Conservation (phyloP, 2,329 filamentous ascomycete species). For the Diaporthe sp. region DNA sequence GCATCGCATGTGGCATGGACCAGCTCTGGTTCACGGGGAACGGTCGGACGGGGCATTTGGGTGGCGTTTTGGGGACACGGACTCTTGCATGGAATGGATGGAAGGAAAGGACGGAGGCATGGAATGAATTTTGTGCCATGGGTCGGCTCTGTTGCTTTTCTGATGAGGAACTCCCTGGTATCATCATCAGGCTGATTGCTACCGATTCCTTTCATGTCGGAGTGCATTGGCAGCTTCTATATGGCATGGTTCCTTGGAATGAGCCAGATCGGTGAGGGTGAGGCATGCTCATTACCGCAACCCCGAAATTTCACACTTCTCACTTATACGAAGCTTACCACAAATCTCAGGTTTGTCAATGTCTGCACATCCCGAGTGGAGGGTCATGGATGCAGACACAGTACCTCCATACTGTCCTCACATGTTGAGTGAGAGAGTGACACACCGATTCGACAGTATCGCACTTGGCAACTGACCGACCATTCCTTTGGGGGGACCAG, state of each 20-base stretch:
- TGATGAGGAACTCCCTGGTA: neutral
- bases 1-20: constrained; percentile 31
- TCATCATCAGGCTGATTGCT: neutral
- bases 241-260: neutral
- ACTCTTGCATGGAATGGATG: constrained; percentile 34
- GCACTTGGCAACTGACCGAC: constrained; percentile 4
- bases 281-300: neutral
- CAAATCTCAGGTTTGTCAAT: neutral
- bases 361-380: neutral
- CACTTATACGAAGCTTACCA: neutral
- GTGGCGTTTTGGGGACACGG: constrained; percentile 36
- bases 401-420: constrained; percentile 31
- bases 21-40: neutral
- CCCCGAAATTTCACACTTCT: neutral
- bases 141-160: neutral
- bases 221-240: neutral
- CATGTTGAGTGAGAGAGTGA: neutral
- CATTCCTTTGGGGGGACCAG: neutral
- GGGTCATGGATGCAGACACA: neutral
- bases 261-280: neutral
- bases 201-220: neutral
- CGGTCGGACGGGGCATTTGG: constrained; percentile 21
- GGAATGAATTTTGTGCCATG: constrained; percentile 9
- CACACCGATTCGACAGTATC: neutral
- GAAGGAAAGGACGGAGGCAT: constrained; percentile 33